Percentiles rank a stretch among this genome's conserved stretches.
Conservation (phyloP, 257 asterid genomes). For the Solanum neorickii region DNA sequence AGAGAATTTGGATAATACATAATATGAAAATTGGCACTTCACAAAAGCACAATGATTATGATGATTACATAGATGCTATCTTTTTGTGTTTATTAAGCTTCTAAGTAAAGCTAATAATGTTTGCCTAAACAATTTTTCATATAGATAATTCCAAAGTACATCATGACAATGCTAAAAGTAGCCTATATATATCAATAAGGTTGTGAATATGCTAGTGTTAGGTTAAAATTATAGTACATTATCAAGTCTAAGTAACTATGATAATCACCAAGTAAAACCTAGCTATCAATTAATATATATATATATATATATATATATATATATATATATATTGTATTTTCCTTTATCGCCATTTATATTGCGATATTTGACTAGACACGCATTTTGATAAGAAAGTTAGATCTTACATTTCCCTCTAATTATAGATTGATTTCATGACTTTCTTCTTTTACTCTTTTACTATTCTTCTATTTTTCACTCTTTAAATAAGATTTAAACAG, state of each 20-base stretch:
- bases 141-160: conserved; percentile 1
- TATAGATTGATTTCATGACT: not conserved
- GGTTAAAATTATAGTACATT: not conserved
- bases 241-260: not conserved
- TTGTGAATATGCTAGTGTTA: not conserved
- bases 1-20: not conserved
- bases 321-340: too few species aligned
- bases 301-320: too few species aligned
- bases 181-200: not conserved
- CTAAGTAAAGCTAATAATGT: conserved; percentile 55
- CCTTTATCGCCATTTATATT: not conserved
- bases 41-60: conserved; percentile 24
- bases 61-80: conserved; percentile 20
- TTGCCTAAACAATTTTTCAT: not conserved
- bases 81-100: conserved; percentile 59
- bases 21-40: not conserved
- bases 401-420: not conserved
- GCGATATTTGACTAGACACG: not conserved
- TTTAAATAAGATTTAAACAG: not conserved
- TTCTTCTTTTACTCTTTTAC: not conserved
- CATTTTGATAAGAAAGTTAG: not conserved
- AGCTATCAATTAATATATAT: too few species aligned
- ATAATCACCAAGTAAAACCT: not conserved
- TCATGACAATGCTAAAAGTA: not conserved
- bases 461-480: not conserved